Evolutionary conservation across 768 basidiomycete species (phyloP).

Genomic region (Trametes maxima): DNA sequence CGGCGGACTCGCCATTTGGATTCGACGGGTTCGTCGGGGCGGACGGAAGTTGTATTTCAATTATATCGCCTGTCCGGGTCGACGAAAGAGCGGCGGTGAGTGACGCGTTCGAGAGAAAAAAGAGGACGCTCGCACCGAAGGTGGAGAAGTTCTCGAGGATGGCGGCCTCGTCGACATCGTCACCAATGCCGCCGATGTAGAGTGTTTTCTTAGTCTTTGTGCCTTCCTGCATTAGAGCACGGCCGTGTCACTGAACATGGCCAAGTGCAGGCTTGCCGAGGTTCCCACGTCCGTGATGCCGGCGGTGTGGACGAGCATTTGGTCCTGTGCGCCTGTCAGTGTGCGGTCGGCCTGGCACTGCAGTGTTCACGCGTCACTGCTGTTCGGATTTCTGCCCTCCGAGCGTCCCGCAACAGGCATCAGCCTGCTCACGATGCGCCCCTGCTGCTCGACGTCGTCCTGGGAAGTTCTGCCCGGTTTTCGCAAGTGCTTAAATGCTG

Average conservation of each 20-base stretch:
- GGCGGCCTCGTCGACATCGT: conserved; percentile 78
- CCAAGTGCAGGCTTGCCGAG: conserved; percentile 16
- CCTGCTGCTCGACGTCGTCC: background rate
- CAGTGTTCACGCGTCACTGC: background rate
- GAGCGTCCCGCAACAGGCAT: background rate
- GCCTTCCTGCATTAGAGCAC: conserved; percentile 70
- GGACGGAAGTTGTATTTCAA: conserved; percentile 87
- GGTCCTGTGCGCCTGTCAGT: conserved; percentile 2
- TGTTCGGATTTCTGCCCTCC: background rate
- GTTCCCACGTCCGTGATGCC: conserved; percentile 21
- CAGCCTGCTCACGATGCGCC: background rate
- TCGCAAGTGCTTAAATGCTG: conserved; percentile 12
- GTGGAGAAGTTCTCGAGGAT: conserved; percentile 82
- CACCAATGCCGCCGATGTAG: conserved; percentile 80
- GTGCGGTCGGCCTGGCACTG: background rate
- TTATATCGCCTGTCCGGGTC: conserved; percentile 72
- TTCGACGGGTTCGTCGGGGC: conserved; percentile 71
- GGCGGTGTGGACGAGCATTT: conserved; percentile 19
- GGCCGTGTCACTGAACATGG: conserved; percentile 19
- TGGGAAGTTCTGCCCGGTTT: conserved; percentile 13
- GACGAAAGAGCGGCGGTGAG: background rate
- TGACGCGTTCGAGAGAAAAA: conserved; percentile 1
- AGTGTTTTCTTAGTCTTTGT: conserved; percentile 84
- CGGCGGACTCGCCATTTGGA: conserved; percentile 51
- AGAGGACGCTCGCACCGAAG: conserved; percentile 65